These are phyloP conservation scores for Solanum chilense DNA, from an alignment of 257 asterid genomes.

Conservation along the genomic window DNA sequence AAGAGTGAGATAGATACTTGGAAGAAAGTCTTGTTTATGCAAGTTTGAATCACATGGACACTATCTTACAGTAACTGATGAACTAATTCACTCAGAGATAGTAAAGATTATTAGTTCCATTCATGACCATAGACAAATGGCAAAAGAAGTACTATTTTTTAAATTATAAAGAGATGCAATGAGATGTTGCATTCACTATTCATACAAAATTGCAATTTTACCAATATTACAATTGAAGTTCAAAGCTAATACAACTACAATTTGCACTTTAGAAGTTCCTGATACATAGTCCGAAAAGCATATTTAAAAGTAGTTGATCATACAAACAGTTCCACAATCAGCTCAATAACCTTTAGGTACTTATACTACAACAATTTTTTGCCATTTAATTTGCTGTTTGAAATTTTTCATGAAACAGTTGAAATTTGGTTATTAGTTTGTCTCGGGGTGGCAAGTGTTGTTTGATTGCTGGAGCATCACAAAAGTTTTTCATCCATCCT, in stretches of 20 bases:
- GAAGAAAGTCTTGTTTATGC: neutral
- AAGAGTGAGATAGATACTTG: neutral
- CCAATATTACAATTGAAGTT: too few species aligned
- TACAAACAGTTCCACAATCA: neutral
- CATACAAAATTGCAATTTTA: too few species aligned
- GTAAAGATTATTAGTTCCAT: too few species aligned
- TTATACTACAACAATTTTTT: neutral
- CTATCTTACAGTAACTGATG: neutral
- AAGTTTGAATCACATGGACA: neutral
- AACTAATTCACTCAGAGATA: neutral
- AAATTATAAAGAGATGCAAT: too few species aligned
- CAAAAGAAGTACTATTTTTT: too few species aligned
- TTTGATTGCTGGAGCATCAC: constrained; percentile 31
- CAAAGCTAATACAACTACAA: too few species aligned
- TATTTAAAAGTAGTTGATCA: neutral
- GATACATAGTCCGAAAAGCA: neutral
- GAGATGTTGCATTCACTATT: too few species aligned
- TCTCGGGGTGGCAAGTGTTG: constrained; percentile 56
- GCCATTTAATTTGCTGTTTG: constrained; percentile 4
- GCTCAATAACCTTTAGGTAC: neutral
- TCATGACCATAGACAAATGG: too few species aligned
- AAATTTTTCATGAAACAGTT: constrained; percentile 18
- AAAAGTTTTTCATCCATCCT: constrained; percentile 39
- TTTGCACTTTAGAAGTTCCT: neutral
- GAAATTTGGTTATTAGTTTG: constrained; percentile 37